Percentiles rank a stretch among this genome's conserved stretches.
Conservation (phyloP, 805 yeast genomes). For the Suhomyces xylopsoci region DNA sequence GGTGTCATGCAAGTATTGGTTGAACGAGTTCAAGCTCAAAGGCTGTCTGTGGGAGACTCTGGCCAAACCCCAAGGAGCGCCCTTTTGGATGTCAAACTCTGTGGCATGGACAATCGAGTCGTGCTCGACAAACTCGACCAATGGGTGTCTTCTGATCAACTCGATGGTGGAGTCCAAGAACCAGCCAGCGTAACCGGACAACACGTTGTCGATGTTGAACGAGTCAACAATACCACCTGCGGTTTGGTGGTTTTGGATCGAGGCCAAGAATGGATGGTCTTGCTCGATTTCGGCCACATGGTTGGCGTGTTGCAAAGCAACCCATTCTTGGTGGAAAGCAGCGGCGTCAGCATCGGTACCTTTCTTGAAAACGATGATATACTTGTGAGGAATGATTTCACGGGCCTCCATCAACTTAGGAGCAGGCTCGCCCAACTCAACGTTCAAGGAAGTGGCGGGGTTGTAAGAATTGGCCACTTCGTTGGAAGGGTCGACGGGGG, state of each 20-base stretch:
- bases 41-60: conserved; percentile 82
- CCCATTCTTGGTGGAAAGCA: conserved; percentile 66
- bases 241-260: conserved; percentile 13
- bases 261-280: conserved; percentile 32
- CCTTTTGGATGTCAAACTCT: conserved; percentile 66
- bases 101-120: conserved; percentile 69
- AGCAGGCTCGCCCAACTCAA: conserved; percentile 24
- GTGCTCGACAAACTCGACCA: conserved; percentile 66
- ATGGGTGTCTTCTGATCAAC: conserved; percentile 62
- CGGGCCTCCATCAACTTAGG: conserved; percentile 46
- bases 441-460: conserved; percentile 6
- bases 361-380: conserved; percentile 82
- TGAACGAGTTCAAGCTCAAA: conserved; percentile 55
- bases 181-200: conserved; percentile 82
- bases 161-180: conserved; percentile 76
- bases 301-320: conserved; percentile 50
- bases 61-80: conserved; percentile 94
- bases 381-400: conserved; percentile 64
- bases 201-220: conserved; percentile 54
- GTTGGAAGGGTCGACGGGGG: conserved; percentile 2
- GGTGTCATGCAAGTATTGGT: conserved; percentile 65
- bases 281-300: conserved; percentile 35
- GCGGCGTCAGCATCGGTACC: conserved; percentile 51
- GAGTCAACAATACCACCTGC: conserved; percentile 38
- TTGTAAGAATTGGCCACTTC: conserved; percentile 4